Evolutionary conservation across 2,329 filamentous ascomycete species (phyloP).

Genomic region (Cordyceps cateniannulata): DNA sequence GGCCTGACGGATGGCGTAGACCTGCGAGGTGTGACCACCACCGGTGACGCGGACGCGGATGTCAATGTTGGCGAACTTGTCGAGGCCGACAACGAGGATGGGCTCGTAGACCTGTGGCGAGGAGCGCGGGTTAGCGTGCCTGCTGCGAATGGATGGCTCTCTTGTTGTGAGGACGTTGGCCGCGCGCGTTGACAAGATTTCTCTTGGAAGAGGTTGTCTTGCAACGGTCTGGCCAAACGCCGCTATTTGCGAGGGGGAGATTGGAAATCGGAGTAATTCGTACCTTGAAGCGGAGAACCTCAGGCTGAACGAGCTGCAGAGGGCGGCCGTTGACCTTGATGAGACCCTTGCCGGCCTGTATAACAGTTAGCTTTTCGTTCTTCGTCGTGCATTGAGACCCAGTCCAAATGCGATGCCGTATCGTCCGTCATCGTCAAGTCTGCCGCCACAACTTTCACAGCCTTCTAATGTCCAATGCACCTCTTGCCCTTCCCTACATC

Average conservation of each 20-base stretch:
- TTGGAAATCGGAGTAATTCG: conserved; percentile 17
- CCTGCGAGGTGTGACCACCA: conserved; percentile 95
- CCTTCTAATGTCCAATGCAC: neutral
- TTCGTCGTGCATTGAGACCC: neutral
- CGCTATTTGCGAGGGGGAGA: conserved; percentile 2
- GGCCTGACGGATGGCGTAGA: conserved; percentile 98
- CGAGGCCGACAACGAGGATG: conserved; percentile 89
- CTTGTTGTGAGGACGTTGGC: conserved; percentile 1
- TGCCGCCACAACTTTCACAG: neutral
- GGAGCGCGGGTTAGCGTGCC: conserved; percentile 16
- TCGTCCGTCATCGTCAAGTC: conserved; percentile 1
- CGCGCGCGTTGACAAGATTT: neutral
- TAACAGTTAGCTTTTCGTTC: conserved; percentile 23
- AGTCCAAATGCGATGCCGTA: neutral
- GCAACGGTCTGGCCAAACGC: neutral
- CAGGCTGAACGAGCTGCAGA: conserved; percentile 86
- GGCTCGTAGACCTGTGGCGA: conserved; percentile 83
- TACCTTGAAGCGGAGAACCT: conserved; percentile 97
- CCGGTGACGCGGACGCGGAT: conserved; percentile 94
- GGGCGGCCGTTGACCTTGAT: conserved; percentile 99
- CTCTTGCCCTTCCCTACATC: neutral
- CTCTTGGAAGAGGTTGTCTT: neutral
- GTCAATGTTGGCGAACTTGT: conserved; percentile 96
- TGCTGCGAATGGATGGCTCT: conserved; percentile 13
- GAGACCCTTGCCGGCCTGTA: conserved; percentile 57